These are phyloP conservation scores for Alternaria metachromatica DNA, from an alignment of 2,329 filamentous ascomycete species.

Conservation along the genomic window DNA sequence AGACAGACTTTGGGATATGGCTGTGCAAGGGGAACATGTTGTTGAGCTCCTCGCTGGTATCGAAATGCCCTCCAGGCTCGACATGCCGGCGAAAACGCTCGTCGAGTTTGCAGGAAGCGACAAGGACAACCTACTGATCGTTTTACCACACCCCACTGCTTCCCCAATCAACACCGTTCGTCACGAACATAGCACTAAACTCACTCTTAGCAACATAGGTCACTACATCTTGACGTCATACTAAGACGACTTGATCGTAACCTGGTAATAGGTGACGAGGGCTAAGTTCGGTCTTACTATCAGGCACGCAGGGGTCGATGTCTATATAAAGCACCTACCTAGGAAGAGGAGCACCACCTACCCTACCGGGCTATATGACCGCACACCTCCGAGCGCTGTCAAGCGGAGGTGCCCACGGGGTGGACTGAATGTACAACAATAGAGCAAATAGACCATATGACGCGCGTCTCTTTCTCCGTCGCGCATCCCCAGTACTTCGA, in stretches of 20 bases:
- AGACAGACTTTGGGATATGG: not conserved
- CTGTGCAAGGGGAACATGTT: not conserved
- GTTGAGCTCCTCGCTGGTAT: not conserved
- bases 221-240: not conserved
- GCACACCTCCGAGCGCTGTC: not conserved
- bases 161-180: not conserved
- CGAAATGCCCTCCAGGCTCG: not conserved
- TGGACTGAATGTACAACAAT: not conserved
- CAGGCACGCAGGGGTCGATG: not conserved
- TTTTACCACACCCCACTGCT: not conserved
- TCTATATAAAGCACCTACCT: not conserved
- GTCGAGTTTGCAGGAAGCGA: not conserved
- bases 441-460: not conserved
- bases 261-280: not conserved
- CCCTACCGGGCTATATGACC: not conserved
- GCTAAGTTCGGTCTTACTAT: not conserved
- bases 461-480: not conserved
- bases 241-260: not conserved
- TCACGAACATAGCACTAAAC: not conserved
- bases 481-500: not conserved
- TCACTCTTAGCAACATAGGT: not conserved
- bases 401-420: not conserved
- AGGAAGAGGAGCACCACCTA: not conserved
- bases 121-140: not conserved
- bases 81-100: not conserved